Conservation (phyloP, 2,329 filamentous ascomycete genomes). For the Dactylellina sp. region DNA sequence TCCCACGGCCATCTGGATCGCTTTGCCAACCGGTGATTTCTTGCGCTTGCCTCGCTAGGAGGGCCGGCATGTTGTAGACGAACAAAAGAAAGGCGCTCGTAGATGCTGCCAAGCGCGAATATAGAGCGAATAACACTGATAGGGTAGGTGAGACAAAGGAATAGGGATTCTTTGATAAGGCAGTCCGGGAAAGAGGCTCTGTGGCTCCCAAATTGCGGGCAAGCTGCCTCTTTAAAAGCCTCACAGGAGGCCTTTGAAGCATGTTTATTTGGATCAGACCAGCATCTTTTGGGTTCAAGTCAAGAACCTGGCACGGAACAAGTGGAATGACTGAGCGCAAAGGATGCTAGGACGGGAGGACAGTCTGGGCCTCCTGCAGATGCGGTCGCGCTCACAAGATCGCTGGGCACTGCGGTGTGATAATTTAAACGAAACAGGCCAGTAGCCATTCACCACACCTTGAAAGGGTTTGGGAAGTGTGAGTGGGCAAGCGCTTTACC, state of each 20-base stretch:
- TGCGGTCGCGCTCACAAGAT: no score
- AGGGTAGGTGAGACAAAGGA: no score
- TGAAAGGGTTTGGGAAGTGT: background rate
- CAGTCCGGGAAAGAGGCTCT: constrained; percentile 17
- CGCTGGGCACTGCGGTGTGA: no score
- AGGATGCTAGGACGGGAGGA: no score
- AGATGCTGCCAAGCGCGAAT: background rate
- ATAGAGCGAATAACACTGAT: constrained; percentile 2
- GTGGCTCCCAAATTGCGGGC: background rate
- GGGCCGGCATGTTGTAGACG: constrained; percentile 7
- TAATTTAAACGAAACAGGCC: no score
- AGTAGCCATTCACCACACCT: no score
- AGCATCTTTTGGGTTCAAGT: no score
- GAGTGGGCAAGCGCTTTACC: background rate
- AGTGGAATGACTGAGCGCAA: no score
- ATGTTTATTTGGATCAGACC: no score
- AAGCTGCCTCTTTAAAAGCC: constrained; percentile 22
- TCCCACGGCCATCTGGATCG: constrained; percentile 31
- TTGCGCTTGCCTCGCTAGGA: constrained; percentile 22
- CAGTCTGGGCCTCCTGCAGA: no score
- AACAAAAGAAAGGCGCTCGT: background rate
- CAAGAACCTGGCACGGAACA: no score
- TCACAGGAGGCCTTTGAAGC: constrained; percentile 23
- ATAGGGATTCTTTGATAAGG: no score
- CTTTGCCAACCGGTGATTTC: constrained; percentile 15